These are phyloP conservation scores for Yarrowia porcina DNA, from an alignment of 805 yeast species.

Conservation along the genomic window DNA sequence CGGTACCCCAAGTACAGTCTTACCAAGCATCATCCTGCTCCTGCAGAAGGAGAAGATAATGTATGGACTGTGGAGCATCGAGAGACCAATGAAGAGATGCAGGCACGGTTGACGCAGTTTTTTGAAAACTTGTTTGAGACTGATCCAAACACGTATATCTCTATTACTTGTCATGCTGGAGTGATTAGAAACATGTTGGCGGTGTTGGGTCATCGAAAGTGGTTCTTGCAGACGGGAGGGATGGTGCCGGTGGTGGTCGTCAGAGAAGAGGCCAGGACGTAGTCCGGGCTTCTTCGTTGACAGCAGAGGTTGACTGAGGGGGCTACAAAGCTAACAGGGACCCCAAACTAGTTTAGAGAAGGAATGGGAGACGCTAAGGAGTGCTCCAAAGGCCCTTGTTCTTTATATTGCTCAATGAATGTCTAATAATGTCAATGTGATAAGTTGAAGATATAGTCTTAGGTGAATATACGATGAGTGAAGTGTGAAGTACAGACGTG, in stretches of 20 bases:
- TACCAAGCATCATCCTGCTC: not conserved
- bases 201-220: conserved; percentile 49
- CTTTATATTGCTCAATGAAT: too few species aligned
- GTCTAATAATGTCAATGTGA: too few species aligned
- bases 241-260: conserved; percentile 52
- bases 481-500: too few species aligned
- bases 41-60: conserved; percentile 45
- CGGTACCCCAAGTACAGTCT: conserved; percentile 44
- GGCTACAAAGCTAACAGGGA: too few species aligned
- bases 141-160: conserved; percentile 34
- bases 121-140: conserved; percentile 45
- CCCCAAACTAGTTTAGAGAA: too few species aligned
- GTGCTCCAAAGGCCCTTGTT: too few species aligned
- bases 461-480: too few species aligned
- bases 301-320: too few species aligned
- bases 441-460: too few species aligned
- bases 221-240: conserved; percentile 53
- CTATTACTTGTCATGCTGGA: conserved; percentile 53
- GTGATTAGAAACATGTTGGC: conserved; percentile 48
- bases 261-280: not conserved
- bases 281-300: too few species aligned
- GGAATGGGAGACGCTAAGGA: too few species aligned
- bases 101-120: conserved; percentile 49
- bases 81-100: conserved; percentile 44
- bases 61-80: conserved; percentile 45